These are phyloP conservation scores for Neopestalotiopsis sp. DNA, from an alignment of 2,329 filamentous ascomycete species.

Conservation along the genomic window DNA sequence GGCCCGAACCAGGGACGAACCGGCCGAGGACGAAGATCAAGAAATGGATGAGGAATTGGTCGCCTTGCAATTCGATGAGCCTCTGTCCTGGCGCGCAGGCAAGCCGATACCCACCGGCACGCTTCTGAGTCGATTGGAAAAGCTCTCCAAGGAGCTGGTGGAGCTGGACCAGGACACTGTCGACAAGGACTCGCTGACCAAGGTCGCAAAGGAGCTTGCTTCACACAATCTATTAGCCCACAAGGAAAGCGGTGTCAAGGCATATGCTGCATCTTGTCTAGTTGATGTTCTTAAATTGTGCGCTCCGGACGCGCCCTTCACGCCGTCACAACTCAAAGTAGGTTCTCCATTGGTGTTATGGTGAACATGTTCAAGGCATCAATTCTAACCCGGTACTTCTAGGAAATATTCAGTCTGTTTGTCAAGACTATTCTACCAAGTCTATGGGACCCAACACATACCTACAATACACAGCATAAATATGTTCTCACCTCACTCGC, in stretches of 20 bases:
- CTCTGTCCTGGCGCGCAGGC: constrained; percentile 89
- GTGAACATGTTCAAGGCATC: neutral
- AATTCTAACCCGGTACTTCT: constrained; percentile 4
- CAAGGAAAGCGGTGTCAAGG: constrained; percentile 92
- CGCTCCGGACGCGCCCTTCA: constrained; percentile 94
- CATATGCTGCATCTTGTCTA: constrained; percentile 85
- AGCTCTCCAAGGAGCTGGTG: constrained; percentile 80
- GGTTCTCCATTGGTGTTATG: constrained; percentile 26
- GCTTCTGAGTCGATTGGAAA: constrained; percentile 80
- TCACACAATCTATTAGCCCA: constrained; percentile 83
- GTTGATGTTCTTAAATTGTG: constrained; percentile 93
- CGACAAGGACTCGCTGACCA: constrained; percentile 80
- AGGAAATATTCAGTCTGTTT: constrained; percentile 95
- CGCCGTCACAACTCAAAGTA: constrained; percentile 87
- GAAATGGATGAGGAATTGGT: constrained; percentile 46
- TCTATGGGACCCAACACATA: constrained; percentile 83
- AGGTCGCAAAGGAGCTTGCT: constrained; percentile 84
- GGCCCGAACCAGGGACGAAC: constrained; percentile 47
- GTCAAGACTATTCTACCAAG: constrained; percentile 83
- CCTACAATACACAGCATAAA: constrained; percentile 92
- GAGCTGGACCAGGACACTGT: constrained; percentile 87
- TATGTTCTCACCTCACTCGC: constrained; percentile 88
- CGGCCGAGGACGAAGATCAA: constrained; percentile 44
- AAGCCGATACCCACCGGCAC: constrained; percentile 86
- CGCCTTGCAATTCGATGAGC: constrained; percentile 79